Evolutionary conservation across 495 filamentous ascomycete species (phyloP).

Genomic region (Cercophora scortea): DNA sequence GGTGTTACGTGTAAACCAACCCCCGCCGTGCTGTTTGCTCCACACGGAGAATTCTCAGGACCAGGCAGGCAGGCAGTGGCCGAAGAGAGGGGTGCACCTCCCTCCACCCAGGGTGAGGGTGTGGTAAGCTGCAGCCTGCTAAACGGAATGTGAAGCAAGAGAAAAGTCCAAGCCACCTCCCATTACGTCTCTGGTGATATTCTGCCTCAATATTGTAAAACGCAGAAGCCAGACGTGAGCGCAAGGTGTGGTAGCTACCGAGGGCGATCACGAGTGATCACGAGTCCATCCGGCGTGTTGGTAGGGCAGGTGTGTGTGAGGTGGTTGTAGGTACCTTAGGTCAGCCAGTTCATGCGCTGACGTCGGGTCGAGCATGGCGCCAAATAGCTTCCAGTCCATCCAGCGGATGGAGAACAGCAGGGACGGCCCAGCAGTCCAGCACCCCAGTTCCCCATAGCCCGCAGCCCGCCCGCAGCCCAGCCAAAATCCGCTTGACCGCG

Average conservation of each 20-base stretch:
- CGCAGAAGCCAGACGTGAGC: background rate
- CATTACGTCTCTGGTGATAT: background rate
- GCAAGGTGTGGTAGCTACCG: background rate
- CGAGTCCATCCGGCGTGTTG: slow-evolving; percentile 3
- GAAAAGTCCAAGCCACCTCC: slow-evolving; percentile 17
- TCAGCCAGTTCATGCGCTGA: slow-evolving; percentile 33
- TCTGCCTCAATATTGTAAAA: background rate
- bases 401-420: background rate
- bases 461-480: background rate
- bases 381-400: background rate
- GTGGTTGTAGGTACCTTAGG: background rate
- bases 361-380: slow-evolving; percentile 17
- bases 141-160: background rate
- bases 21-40: no score
- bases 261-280: slow-evolving; percentile 11
- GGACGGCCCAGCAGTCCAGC: background rate
- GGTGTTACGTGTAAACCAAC: no score
- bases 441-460: background rate
- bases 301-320: background rate
- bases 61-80: no score
- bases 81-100: no score
- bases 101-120: no score
- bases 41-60: no score
- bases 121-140: background rate
- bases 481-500: background rate